phyloP scores from a whole-genome alignment of 176 grass and related monocot species.

The Leersia perrieri region DNA sequence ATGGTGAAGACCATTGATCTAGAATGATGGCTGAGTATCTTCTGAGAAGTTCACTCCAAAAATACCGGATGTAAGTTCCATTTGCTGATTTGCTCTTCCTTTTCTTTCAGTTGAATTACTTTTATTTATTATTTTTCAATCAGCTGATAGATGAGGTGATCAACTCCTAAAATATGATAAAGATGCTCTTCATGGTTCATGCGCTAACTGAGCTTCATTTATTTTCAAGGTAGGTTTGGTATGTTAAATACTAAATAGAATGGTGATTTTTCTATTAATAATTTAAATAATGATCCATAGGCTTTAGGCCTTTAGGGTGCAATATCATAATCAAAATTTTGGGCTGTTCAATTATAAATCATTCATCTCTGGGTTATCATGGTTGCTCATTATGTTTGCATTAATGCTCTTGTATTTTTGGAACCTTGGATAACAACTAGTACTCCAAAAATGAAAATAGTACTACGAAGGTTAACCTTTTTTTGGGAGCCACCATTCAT shows the following conservation, averaged over 20 bases:
- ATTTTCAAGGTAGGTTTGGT: slow-evolving; percentile 44
- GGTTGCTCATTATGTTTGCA: not conserved
- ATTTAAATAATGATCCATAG: slow-evolving; percentile 1
- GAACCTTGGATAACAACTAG: not conserved
- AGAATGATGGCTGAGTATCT: slow-evolving; percentile 53
- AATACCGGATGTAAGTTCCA: slow-evolving; percentile 54
- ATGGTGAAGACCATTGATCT: slow-evolving; percentile 49
- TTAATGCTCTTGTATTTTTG: not conserved
- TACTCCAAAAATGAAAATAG: not conserved
- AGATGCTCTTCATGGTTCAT: slow-evolving; percentile 40
- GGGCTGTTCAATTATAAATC: not conserved
- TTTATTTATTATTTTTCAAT: slow-evolving; percentile 31
- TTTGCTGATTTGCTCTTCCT: not conserved
- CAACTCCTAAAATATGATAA: slow-evolving; percentile 42
- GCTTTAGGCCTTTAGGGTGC: not conserved
- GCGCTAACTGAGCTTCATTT: slow-evolving; percentile 49
- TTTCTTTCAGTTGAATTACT: not conserved
- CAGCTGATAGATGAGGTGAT: slow-evolving; percentile 39
- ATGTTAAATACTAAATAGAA: not conserved
- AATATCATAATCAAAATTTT: not conserved
- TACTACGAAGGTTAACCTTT: not conserved
- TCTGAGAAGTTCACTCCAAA: slow-evolving; percentile 42
- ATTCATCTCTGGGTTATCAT: not conserved
- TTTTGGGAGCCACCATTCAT: not conserved
- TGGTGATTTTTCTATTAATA: not conserved